phyloP scores from a whole-genome alignment of 2,329 filamentous ascomycete genomes.

The Botryosphaeria dothidea region DNA sequence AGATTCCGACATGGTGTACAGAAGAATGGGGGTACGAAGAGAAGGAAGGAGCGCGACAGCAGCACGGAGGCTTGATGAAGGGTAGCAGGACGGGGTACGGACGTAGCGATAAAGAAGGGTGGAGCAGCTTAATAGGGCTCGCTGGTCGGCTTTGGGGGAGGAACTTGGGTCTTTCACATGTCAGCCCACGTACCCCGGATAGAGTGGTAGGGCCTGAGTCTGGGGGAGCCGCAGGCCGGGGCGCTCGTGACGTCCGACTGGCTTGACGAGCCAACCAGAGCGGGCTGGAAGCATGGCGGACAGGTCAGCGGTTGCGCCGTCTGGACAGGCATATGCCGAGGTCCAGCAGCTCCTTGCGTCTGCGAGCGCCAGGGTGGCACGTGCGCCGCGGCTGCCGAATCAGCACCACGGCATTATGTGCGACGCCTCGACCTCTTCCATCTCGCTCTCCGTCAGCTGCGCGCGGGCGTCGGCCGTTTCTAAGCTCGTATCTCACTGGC shows the following conservation, averaged over 20 bases:
- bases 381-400: constrained; percentile 3
- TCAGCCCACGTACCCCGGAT: constrained; percentile 17
- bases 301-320: background rate
- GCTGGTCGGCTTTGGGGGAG: constrained; percentile 12
- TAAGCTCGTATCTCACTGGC: background rate
- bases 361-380: background rate
- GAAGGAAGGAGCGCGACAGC: background rate
- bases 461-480: background rate
- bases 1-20: constrained; percentile 72
- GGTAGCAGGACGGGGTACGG: background rate
- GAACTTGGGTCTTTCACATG: constrained; percentile 17
- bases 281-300: background rate
- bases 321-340: constrained; percentile 7
- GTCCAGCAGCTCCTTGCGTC: constrained; percentile 7
- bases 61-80: background rate
- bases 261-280: background rate
- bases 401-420: constrained; percentile 8
- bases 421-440: background rate
- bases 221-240: constrained; percentile 15
- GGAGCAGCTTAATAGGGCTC: constrained; percentile 15
- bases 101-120: constrained; percentile 13
- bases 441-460: constrained; percentile 6
- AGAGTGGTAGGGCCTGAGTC: constrained; percentile 13
- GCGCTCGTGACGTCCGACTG: constrained; percentile 13
- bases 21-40: background rate